A percentile compares a stretch with the other conserved stretches of the same genome.
Conservation (phyloP, 1,284 basidiomycete species). For the Rhodotorula sp. region DNA sequence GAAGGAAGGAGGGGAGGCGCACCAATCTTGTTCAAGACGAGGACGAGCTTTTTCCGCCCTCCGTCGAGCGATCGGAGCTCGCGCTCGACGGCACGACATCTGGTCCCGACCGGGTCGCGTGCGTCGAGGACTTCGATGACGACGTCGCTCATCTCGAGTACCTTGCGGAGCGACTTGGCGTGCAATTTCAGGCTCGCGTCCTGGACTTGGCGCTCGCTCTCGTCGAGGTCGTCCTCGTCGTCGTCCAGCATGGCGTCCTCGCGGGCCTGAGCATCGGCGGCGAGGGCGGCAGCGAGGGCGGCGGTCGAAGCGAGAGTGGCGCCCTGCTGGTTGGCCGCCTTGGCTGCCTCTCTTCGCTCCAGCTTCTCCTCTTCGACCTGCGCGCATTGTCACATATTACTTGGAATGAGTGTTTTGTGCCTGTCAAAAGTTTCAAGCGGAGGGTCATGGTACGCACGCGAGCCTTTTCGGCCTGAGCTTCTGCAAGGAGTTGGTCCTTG, state of each 20-base stretch:
- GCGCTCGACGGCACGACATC: slow-evolving; percentile 82
- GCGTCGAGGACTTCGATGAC: slow-evolving; percentile 86
- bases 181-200: slow-evolving; percentile 49
- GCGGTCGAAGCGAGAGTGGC: slow-evolving; percentile 42
- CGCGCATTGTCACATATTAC: no score
- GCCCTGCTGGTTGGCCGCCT: slow-evolving; percentile 20
- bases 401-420: not conserved
- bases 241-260: slow-evolving; percentile 44
- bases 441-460: slow-evolving; percentile 20
- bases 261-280: slow-evolving; percentile 33
- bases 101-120: slow-evolving; percentile 83
- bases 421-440: not conserved
- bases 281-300: slow-evolving; percentile 41
- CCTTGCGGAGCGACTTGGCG: slow-evolving; percentile 68
- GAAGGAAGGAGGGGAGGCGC: slow-evolving; percentile 47
- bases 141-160: slow-evolving; percentile 90
- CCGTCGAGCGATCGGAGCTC: slow-evolving; percentile 77
- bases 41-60: slow-evolving; percentile 83
- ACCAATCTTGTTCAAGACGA: slow-evolving; percentile 92
- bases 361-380: slow-evolving; percentile 69
- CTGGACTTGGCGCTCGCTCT: slow-evolving; percentile 33
- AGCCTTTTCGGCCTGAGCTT: slow-evolving; percentile 67
- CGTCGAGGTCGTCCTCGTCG: slow-evolving; percentile 43
- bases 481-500: slow-evolving; percentile 94
- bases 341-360: slow-evolving; percentile 35